Percentiles rank a stretch among this genome's conserved stretches.
phyloP scores from a whole-genome alignment of 352 stramenopile species.

The Blastocystis hominis region DNA sequence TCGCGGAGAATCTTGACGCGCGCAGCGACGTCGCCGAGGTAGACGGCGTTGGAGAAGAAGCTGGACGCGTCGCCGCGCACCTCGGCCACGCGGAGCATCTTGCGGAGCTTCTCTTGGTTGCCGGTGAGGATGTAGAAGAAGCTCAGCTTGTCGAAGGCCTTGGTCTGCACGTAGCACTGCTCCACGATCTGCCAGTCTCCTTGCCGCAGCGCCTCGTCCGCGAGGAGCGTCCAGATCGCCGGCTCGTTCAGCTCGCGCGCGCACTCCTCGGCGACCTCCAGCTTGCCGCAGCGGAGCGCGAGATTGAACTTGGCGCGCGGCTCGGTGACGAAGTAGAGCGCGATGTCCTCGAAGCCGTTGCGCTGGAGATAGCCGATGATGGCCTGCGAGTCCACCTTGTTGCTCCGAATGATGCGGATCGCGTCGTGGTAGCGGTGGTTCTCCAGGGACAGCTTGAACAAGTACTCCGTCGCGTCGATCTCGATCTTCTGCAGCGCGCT shows the following conservation, averaged over 20 bases:
- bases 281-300: slow-evolving; percentile 90
- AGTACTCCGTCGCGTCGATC: slow-evolving; percentile 93
- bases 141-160: slow-evolving; percentile 96
- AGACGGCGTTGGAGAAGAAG: slow-evolving; percentile 93
- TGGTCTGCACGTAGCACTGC: slow-evolving; percentile 97
- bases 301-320: slow-evolving; percentile 93
- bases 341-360: slow-evolving; percentile 98
- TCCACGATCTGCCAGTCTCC: slow-evolving; percentile 97
- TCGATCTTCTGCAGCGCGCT: slow-evolving; percentile 85
- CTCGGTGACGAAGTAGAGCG: slow-evolving; percentile 97
- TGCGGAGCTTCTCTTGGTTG: slow-evolving; percentile 93
- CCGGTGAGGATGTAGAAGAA: slow-evolving; percentile 97
- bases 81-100: slow-evolving; percentile 98
- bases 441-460: slow-evolving; percentile 86
- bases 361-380: slow-evolving; percentile 97
- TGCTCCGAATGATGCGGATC: slow-evolving; percentile 95
- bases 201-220: slow-evolving; percentile 87
- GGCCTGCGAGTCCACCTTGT: slow-evolving; percentile 85
- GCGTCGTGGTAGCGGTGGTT: slow-evolving; percentile 91
- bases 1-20: slow-evolving; percentile 86
- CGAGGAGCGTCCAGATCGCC: slow-evolving; percentile 90
- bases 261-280: slow-evolving; percentile 69
- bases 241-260: slow-evolving; percentile 77
- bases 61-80: slow-evolving; percentile 93
- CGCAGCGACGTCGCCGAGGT: slow-evolving; percentile 87